phyloP scores from a whole-genome alignment of 2,329 filamentous ascomycete genomes.

The Lachnellula suecica region DNA sequence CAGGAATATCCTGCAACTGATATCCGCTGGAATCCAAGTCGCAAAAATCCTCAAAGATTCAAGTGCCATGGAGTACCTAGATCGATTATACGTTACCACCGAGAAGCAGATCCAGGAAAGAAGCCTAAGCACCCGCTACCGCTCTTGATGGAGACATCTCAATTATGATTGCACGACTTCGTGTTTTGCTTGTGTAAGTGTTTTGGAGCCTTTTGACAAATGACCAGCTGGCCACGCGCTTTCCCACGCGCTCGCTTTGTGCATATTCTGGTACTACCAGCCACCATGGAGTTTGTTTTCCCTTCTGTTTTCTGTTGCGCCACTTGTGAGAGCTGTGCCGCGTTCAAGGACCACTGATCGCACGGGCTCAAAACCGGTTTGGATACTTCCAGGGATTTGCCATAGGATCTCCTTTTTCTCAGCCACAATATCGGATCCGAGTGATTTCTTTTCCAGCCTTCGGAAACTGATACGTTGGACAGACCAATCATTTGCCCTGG shows the following conservation, averaged over 20 bases:
- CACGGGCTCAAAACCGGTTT: not conserved
- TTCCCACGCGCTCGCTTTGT: not conserved
- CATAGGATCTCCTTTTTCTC: not conserved
- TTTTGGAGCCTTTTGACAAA: constrained; percentile 3
- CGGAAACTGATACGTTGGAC: not conserved
- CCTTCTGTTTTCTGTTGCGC: constrained; percentile 6
- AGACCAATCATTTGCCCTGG: not conserved
- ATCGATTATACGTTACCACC: constrained; percentile 78
- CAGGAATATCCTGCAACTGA: constrained; percentile 82
- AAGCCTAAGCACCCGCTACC: constrained; percentile 35
- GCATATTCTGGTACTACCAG: constrained; percentile 1
- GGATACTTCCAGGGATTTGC: not conserved
- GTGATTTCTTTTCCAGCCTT: not conserved
- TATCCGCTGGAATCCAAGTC: constrained; percentile 84
- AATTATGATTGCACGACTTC: constrained; percentile 21
- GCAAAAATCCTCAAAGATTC: constrained; percentile 85
- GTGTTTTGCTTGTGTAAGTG: constrained; percentile 18
- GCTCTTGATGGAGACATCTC: constrained; percentile 17
- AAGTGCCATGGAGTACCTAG: constrained; percentile 77
- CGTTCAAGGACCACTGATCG: not conserved
- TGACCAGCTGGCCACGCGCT: constrained; percentile 1
- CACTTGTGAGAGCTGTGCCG: not conserved
- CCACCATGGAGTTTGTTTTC: constrained; percentile 1
- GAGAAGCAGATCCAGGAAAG: constrained; percentile 77
- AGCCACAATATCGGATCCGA: not conserved